These are phyloP conservation scores for Paracoccidioides brasiliensis DNA, from an alignment of 2,329 filamentous ascomycete species.

Conservation along the genomic window DNA sequence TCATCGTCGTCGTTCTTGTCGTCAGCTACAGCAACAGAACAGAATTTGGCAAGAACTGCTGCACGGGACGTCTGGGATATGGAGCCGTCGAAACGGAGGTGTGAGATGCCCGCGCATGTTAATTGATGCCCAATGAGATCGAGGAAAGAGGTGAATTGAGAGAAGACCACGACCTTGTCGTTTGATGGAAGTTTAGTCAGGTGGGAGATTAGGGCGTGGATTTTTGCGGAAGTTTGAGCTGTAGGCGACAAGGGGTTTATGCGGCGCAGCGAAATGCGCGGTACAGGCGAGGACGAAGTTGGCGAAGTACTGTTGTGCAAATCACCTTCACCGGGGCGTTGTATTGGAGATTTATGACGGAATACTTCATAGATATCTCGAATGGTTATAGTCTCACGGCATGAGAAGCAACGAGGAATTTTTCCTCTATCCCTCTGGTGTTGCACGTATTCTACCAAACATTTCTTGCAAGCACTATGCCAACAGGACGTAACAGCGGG, in stretches of 20 bases:
- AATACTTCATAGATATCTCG: slow-evolving; percentile 89
- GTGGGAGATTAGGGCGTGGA: slow-evolving; percentile 63
- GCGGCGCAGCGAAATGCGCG: slow-evolving; percentile 47
- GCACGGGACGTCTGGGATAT: slow-evolving; percentile 79
- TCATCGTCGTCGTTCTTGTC: slow-evolving; percentile 27
- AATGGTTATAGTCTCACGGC: slow-evolving; percentile 66
- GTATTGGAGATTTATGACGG: slow-evolving; percentile 42
- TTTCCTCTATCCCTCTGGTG: slow-evolving; percentile 69
- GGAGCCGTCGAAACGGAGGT: slow-evolving; percentile 79
- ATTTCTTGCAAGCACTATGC: slow-evolving; percentile 94
- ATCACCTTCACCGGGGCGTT: slow-evolving; percentile 33
- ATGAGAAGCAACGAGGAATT: slow-evolving; percentile 76
- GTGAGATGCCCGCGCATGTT: slow-evolving; percentile 54
- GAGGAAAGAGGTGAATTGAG: slow-evolving; percentile 93
- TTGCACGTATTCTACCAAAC: slow-evolving; percentile 77
- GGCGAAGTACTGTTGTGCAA: slow-evolving; percentile 29
- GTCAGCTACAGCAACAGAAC: slow-evolving; percentile 26
- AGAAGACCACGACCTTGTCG: slow-evolving; percentile 87
- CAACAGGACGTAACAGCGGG: slow-evolving; percentile 93
- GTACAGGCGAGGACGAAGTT: slow-evolving; percentile 22
- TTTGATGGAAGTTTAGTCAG: slow-evolving; percentile 57
- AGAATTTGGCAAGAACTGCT: slow-evolving; percentile 64
- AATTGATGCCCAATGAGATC: slow-evolving; percentile 80
- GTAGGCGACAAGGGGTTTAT: slow-evolving; percentile 50
- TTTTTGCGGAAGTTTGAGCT: slow-evolving; percentile 60